A percentile compares a stretch with the other conserved stretches of the same genome.
phyloP scores from a whole-genome alignment of 441 rosid genomes.

The Syzygium malaccense region DNA sequence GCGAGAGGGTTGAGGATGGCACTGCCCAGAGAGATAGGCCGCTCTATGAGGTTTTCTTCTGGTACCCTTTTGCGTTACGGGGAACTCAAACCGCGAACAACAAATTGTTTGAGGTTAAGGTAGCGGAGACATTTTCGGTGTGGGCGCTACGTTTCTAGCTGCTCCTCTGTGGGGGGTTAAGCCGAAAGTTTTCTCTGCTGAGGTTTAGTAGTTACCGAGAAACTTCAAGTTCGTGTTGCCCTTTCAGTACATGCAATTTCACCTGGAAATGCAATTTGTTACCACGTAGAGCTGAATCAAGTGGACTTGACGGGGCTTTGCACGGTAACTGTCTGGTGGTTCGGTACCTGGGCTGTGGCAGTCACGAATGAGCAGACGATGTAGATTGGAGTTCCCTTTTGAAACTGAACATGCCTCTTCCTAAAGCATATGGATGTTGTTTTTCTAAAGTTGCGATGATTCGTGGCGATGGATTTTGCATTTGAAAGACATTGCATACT shows the following conservation, averaged over 20 bases:
- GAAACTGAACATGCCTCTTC: not conserved
- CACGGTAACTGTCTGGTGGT: not conserved
- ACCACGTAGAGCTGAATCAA: not conserved
- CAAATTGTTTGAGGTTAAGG: not conserved
- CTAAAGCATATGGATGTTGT: not conserved
- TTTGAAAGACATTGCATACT: not conserved
- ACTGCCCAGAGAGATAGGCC: conserved; percentile 93
- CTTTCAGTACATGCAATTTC: not conserved
- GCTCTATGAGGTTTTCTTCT: conserved; percentile 57
- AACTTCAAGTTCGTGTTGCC: not conserved
- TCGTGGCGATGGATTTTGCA: not conserved
- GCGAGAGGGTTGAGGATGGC: conserved; percentile 93
- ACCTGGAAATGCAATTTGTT: not conserved
- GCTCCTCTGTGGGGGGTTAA: not conserved
- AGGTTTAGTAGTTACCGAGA: not conserved
- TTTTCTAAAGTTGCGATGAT: not conserved
- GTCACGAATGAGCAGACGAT: not conserved
- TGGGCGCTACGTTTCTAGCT: not conserved
- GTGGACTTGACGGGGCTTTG: not conserved
- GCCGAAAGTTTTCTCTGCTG: not conserved
- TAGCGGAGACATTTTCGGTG: not conserved
- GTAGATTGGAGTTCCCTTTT: not conserved
- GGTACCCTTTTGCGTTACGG: not conserved
- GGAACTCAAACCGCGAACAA: not conserved
- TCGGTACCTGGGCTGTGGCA: not conserved